A percentile compares a stretch with the other conserved stretches of the same genome.
Evolutionary conservation across 306 rosid genomes (phyloP).

Genomic region (Cucumis sativus): DNA sequence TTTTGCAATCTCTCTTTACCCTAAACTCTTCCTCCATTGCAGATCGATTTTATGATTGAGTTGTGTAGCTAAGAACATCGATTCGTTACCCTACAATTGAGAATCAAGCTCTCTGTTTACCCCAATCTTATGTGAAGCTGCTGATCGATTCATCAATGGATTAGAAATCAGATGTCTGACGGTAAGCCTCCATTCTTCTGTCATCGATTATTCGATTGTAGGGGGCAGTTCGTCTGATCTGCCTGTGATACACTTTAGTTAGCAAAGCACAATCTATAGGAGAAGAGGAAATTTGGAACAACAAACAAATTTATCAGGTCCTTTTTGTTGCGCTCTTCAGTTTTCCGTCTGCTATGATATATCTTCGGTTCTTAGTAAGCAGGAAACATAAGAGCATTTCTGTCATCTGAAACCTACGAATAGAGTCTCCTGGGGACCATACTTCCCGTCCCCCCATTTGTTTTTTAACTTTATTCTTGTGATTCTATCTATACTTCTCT

Average conservation of each 20-base stretch:
- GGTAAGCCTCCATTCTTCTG: background rate
- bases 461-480: background rate
- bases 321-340: background rate
- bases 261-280: background rate
- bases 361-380: background rate
- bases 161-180: background rate
- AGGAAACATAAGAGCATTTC: background rate
- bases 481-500: background rate
- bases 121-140: background rate
- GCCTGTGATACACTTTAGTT: background rate
- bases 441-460: background rate
- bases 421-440: background rate
- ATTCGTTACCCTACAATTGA: background rate
- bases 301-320: slow-evolving; percentile 1
- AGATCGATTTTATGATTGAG: background rate
- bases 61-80: background rate
- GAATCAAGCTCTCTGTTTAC: background rate
- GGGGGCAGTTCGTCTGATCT: background rate
- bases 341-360: background rate
- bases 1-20: background rate
- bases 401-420: background rate
- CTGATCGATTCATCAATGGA: background rate
- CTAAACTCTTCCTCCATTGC: background rate
- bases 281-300: slow-evolving; percentile 2
- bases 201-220: background rate